Percentiles rank a stretch among this genome's conserved stretches.
Evolutionary conservation across 176 grass and related monocot genomes (phyloP).

Genomic region (Dactylis glomerata): DNA sequence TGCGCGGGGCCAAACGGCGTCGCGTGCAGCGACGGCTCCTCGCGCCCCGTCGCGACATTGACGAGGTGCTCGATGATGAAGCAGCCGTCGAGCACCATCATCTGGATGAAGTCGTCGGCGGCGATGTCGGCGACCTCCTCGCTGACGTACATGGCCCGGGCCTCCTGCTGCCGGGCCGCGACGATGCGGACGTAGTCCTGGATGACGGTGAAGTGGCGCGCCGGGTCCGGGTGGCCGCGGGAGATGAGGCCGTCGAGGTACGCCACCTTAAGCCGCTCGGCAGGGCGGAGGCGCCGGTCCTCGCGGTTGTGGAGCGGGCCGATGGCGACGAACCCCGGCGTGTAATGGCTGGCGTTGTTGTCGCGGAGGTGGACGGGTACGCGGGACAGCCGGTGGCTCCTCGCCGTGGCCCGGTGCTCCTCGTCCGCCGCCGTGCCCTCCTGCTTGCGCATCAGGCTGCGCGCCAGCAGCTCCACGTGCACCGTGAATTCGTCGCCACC

Average conservation of each 20-base stretch:
- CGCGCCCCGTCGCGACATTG: conserved; percentile 6
- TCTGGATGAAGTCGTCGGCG: conserved; percentile 11
- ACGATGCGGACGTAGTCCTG: conserved; percentile 34
- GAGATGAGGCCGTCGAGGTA: conserved; percentile 54
- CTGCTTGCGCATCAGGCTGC: conserved; percentile 20
- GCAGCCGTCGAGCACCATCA: conserved; percentile 55
- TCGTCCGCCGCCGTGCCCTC: conserved; percentile 24
- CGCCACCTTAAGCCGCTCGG: conserved; percentile 27
- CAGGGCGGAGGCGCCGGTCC: background rate
- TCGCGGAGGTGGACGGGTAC: conserved; percentile 31
- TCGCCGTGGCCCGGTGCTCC: conserved; percentile 22
- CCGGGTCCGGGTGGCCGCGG: conserved; percentile 27
- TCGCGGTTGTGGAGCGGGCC: conserved; percentile 40
- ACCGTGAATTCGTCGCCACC: conserved; percentile 30
- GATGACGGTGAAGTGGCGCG: conserved; percentile 18
- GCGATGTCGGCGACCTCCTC: background rate
- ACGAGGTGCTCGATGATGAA: conserved; percentile 56
- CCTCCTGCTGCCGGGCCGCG: conserved; percentile 28
- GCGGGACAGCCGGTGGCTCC: conserved; percentile 14
- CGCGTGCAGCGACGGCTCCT: conserved; percentile 34
- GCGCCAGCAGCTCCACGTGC: conserved; percentile 33
- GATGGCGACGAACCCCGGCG: conserved; percentile 43
- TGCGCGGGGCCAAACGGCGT: conserved; percentile 39
- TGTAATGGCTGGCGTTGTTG: conserved; percentile 17
- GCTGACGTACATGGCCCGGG: conserved; percentile 39